phyloP scores from a whole-genome alignment of 176 grass and related monocot genomes.

The Bothriochloa decipiens region DNA sequence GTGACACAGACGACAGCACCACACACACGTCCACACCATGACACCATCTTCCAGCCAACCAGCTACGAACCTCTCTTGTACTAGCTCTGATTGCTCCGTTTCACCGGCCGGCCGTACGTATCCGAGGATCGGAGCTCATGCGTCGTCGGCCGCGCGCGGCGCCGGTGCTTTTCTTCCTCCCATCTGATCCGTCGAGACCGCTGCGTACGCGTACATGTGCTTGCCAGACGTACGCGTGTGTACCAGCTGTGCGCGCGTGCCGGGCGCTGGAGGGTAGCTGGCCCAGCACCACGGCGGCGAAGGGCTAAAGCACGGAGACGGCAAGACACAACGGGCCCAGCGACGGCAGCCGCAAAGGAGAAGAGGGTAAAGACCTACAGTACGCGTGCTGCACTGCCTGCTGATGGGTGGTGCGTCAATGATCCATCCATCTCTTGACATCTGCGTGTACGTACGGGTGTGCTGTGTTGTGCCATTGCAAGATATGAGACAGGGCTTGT shows the following conservation, averaged over 20 bases:
- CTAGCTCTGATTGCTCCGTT: slow-evolving; percentile 10
- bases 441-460: not conserved
- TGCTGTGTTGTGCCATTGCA: not conserved
- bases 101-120: slow-evolving; percentile 29
- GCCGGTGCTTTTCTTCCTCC: not conserved
- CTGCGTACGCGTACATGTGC: not conserved
- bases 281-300: not conserved
- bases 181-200: not conserved
- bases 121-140: not conserved
- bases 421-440: not conserved
- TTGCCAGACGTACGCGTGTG: not conserved
- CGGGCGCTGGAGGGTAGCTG: not conserved
- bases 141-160: not conserved
- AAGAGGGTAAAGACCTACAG: not conserved
- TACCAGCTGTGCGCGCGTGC: not conserved
- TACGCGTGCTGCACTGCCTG: not conserved
- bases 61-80: not conserved
- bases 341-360: slow-evolving; percentile 17
- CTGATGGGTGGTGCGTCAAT: not conserved
- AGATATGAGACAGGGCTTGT: slow-evolving; percentile 27
- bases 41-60: not conserved
- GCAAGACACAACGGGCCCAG: slow-evolving; percentile 28
- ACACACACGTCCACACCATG: not conserved
- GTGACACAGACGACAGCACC: not conserved
- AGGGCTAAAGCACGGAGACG: slow-evolving; percentile 4